Base-by-base conservation (phyloP, 805 yeast genomes). In the Candida orba region DNA sequence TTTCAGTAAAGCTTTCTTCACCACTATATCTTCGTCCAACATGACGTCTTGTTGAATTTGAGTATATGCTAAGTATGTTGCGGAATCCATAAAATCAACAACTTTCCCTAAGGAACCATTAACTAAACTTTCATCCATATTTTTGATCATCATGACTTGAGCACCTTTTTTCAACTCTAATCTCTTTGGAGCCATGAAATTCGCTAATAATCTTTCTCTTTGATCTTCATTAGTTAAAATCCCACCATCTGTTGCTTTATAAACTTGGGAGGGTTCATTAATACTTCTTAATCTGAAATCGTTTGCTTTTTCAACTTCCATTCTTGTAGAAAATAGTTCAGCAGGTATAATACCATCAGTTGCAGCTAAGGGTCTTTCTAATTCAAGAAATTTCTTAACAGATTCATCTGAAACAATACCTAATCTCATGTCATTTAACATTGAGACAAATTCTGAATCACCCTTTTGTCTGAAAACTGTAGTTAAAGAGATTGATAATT, bases 91-190 rank as follows among this genome's bases (percentile, higher is more conserved):
- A 49, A 79, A 80, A 46, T 71, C 83, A 34, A 80, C 60, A 1
- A 85, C 83, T 51, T 70, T 79, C 0, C 95, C 95, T 29, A 84
- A 63, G 0, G 89, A 78, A 0, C 95, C 95, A 63, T 85, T 85
- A 10, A 84, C 93, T 39, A 85, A 66, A 0, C 78, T 71, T 25
- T 76, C 81, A 56, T 83, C 91, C 44, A 80, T 71, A 56, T 85
- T 85, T 57, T 84, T 84, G 38, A 84, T 71, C 71, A 84, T 77
- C 91, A 85, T 84, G 1, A 85, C 95, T 62, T 84, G 93, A 0
- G 91, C 87, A 37, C 83, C 83, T 43, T 72, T 72, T 54, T 84
- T 85, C 53, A 85, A 63, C 7, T 66, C 66, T 13, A 85, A 57
- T 32, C 62, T 64, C 32, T 69, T 65, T 3, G 87, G 85, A 2